A percentile compares a stretch with the other conserved stretches of the same genome.
phyloP scores from a whole-genome alignment of 371 early-diverging fungal species.

The Syncephalastrum monosporum region DNA sequence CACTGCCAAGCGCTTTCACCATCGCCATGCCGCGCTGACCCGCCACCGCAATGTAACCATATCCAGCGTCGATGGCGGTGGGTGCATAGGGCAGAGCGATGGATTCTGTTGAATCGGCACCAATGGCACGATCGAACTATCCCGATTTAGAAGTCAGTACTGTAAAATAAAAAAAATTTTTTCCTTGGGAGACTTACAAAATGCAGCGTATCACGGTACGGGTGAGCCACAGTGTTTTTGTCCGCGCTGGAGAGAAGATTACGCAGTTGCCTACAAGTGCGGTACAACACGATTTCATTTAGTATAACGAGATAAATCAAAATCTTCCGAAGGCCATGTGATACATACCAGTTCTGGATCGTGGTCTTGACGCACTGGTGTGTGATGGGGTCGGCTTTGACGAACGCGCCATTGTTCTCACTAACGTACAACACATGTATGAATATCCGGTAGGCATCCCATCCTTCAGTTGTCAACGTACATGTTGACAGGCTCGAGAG shows the following conservation, averaged over 20 bases:
- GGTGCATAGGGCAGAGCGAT: constrained; percentile 20
- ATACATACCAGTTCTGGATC: constrained; percentile 19
- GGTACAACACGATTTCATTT: constrained; percentile 20
- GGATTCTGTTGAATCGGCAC: constrained; percentile 4
- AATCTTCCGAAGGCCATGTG: neutral
- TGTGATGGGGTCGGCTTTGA: constrained; percentile 2
- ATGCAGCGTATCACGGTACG: constrained; percentile 14
- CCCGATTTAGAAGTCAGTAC: neutral
- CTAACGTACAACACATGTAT: constrained; percentile 3
- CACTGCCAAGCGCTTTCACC: constrained; percentile 7
- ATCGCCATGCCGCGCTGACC: constrained; percentile 22
- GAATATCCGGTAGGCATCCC: too few species aligned
- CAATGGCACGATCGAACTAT: constrained; percentile 16
- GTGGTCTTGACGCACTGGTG: constrained; percentile 13
- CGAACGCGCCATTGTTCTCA: constrained; percentile 17
- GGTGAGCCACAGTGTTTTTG: constrained; percentile 11
- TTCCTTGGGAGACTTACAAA: constrained; percentile 22
- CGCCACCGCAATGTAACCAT: constrained; percentile 18
- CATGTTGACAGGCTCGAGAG: too few species aligned
- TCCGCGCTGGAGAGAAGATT: constrained; percentile 14
- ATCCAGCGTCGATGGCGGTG: constrained; percentile 16
- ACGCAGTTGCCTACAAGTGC: constrained; percentile 54
- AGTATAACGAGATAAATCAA: neutral
- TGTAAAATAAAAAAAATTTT: neutral
- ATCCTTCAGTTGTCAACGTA: too few species aligned